Base-by-base conservation (phyloP, 208 protist species). In the Acanthamoeba quina region DNA sequence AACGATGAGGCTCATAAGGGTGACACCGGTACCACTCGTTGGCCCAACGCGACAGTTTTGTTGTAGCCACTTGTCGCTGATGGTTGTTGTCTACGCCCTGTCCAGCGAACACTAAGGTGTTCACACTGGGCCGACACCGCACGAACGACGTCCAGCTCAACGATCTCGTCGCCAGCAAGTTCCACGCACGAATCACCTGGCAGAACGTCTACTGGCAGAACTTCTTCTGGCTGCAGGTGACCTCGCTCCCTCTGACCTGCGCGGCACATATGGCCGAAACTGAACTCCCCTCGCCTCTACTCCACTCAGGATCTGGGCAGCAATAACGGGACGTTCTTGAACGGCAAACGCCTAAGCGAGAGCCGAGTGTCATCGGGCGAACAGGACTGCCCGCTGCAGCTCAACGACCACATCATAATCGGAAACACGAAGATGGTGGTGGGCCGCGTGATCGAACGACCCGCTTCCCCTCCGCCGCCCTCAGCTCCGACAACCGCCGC, bases 151-250 rank as follows among this genome's bases (percentile, higher is more conserved):
- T 88, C 49, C 52, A 66, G 6, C 54, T 88, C 13, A 37, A 88
- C 80, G 80, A 88, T 60, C 52, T 88, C n/a, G 41, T 88, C 17
- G 80, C 54, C 26, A 88, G 80, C 80, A 88, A 88, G 80, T 56
- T 88, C 15, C 80, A 88, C 49, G 80, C 80, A 11, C 80, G 80
- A 19, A 88, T 88, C 80, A 44, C 34, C 15, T 88, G 80, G 80
- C 80, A 88, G 80, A 88, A 88, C 34, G 24, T 88, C 44, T 88
- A 88, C 49, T 88, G 80, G 80, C 80, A 88, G 15, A 52, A 88
- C 80, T 88, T 60, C 44, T 88, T 62, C 49, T 88, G 80, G 80
- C 80, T 88, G 37, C 80, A 88, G 80, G 68, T 56, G 52, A 56
- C 49, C 11, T 54, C 11, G 15, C 44, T 47, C 7, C 44, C 44